phyloP scores from a whole-genome alignment of 2,329 filamentous ascomycete genomes.

The Colletotrichum costaricense region DNA sequence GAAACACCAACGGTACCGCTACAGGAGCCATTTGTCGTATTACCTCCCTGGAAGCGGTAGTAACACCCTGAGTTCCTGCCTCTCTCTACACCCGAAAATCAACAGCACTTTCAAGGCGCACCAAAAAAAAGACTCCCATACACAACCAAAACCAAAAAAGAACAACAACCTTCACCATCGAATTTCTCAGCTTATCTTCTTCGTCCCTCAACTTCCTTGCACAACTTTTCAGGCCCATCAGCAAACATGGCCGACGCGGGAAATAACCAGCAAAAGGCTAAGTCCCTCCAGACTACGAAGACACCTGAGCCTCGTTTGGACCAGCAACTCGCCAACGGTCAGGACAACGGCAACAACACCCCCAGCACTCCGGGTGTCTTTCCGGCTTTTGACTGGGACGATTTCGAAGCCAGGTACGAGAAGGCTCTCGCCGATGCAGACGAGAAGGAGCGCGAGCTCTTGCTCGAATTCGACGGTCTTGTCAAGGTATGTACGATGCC shows the following conservation, averaged over 20 bases:
- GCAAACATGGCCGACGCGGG: conserved; percentile 20
- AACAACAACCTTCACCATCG: background rate
- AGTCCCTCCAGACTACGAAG: conserved; percentile 39
- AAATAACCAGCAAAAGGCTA: conserved; percentile 16
- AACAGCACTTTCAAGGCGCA: background rate
- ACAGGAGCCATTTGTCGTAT: background rate
- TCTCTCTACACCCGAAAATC: background rate
- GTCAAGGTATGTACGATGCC: conserved; percentile 62
- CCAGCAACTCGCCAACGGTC: conserved; percentile 45
- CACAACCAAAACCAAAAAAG: background rate
- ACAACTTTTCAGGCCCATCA: background rate
- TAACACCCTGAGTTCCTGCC: background rate
- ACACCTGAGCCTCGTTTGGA: conserved; percentile 53
- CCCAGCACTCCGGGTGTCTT: conserved; percentile 66
- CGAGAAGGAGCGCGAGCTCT: conserved; percentile 71
- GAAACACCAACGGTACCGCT: background rate
- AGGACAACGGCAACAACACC: conserved; percentile 43
- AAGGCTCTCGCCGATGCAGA: conserved; percentile 72
- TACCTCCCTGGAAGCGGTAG: background rate
- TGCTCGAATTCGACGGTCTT: conserved; percentile 75
- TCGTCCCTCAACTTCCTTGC: background rate
- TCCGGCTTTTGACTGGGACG: conserved; percentile 77
- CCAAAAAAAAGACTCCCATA: background rate
- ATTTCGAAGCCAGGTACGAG: conserved; percentile 78
- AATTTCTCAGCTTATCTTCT: background rate